Evolutionary conservation across 1,139 yeast genomes (phyloP), one percentile per base, ranked within the genome.

Genomic region (Sugiyamaella novakii): DNA sequence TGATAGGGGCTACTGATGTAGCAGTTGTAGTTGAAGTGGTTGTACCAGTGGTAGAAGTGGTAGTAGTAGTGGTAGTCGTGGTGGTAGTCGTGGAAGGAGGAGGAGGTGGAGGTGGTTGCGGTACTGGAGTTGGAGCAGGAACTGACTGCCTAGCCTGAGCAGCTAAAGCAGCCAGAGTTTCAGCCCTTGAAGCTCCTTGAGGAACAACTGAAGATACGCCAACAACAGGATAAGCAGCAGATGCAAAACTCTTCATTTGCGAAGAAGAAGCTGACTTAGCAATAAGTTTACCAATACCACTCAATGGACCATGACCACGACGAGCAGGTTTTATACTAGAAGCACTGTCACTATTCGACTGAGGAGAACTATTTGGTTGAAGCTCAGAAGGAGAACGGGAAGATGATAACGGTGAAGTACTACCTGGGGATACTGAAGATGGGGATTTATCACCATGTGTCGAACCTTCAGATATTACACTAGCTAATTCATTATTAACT

Each of bases 181-280:
- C 43, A 2, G 43, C 43, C 18, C 43, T 29, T 19, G 43, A 39
- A 11, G 35, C 27, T 19, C 43, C 43, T 10, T 12, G 39, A 15
- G 46, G 33, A 3, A 42, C 33, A 2, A 28, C 7, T 10, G 21
- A 8, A 5, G 46, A 12, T 10, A 27, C 27, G 6, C 11, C 27
- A 7, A 31, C 7, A 34, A 18, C 17, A 12, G 46, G 46, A n/a
- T 31, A 42, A 27, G 46, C 46, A 33, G 46, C 46, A 12, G 39
- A 33, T 31, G 46, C 46, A 15, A 42, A 42, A 15, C 46, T 42
- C 12, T 42, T 42, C 46, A 42, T 42, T 18, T 42, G 46, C 4
- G 46, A 33, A 1, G 46, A 42, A n/a, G 40, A 19, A 2, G 46
- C 31, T 1, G 46, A 33, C 24, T 42, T 42, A 8, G 46, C 46